Base-by-base conservation (phyloP, 176 grass and related monocot species). In the Tillandsia leiboldiana region DNA sequence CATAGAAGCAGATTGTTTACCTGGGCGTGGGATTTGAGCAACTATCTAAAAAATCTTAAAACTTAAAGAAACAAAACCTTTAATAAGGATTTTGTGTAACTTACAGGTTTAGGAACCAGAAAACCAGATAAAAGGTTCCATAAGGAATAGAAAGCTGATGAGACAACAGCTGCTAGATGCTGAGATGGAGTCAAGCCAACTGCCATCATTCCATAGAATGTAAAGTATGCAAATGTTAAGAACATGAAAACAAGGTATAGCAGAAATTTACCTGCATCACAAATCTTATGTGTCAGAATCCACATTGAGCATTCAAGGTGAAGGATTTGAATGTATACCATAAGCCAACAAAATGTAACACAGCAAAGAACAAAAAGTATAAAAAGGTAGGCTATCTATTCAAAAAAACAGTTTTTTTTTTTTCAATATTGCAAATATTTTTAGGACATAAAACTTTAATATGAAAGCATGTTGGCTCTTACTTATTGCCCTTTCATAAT, bases 121-220 rank as follows among this genome's bases (percentile, higher is more conserved):
- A 91, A 91, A 5, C 88, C 88, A 1, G 84, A 91, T 11, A 91
- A 75, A 71, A 91, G 84, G 77, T 87, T 91, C 88, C 88, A 91
- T 9, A 87, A 59, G 48, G 88, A 91, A 73, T 91, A 91, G 57
- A 79, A 84, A 12, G 84, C 81, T 49, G 88, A 87, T n/a, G 88
- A 87, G 57, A 91, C 72, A 63, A 91, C 88, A 50, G 84, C 81
- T 64, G 83, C 88, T 17, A 83, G 69, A 3, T 88, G 74, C 74
- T 88, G 90, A 13, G 83, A 61, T 2, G 83, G 83, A 11, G 90
- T 88, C 77, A 93, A 76, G 22, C 83, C 85, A 53, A 88, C 26
- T 0, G 83, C 90, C 80, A 93, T 82, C 90, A 93, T 86, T 23
- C 90, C 86, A 10, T 93, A 88, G 71, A 93, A 93, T 10, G 90